Evolutionary conservation across 768 basidiomycete species (phyloP), one percentile per base, ranked within the genome.

Genomic region (Mycena albidolilacea): DNA sequence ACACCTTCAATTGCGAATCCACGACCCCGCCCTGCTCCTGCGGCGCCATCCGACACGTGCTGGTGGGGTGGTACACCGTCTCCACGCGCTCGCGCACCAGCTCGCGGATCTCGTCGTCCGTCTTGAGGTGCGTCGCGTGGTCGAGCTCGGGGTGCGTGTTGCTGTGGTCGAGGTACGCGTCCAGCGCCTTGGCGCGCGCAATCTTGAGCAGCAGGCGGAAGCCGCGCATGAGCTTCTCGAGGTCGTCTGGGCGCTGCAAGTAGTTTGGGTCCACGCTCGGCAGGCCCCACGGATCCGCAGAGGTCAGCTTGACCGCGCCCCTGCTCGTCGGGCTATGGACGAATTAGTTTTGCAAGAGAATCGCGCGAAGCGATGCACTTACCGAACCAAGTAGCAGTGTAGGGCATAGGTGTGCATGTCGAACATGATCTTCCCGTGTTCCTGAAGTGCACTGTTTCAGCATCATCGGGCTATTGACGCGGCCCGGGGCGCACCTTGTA

Each of bases 1-100:
- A 77, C 14, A 81, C 80, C 12, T 74, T 64, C 64, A 80, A 66
- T 50, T 71, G 39, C 12, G 75, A 41, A 60, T 80, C 79, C 2
- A 81, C 79, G 15, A 81, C 80, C 9, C 80, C 80, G n/a, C 80
- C 82, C 43, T 85, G 76, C 54, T 83, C 81, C 19, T 71, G 66
- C 8, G 85, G 84, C 3, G 83, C 85, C 87, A 89, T 88, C 35
- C 84, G 81, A 70, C 87, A 88, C 14, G 86, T 86, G 35, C 85
- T 79, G 0, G 84, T 79, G 0, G 87, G 87, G 72, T 88, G 88
- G 75, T 87, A 89, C 35, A 87, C 77, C n/a, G 87, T 88, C 73
- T 85, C 84, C 0, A 85, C 77, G 30, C 85, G 83, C 17, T 84
- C 80, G 46, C 81, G 78, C n/a, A 89, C 80, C 21, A 87, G 39